Evolutionary conservation across 2,329 filamentous ascomycete species (phyloP), one percentile per base, ranked within the genome.

Genomic region (Coniochaeta sp.): DNA sequence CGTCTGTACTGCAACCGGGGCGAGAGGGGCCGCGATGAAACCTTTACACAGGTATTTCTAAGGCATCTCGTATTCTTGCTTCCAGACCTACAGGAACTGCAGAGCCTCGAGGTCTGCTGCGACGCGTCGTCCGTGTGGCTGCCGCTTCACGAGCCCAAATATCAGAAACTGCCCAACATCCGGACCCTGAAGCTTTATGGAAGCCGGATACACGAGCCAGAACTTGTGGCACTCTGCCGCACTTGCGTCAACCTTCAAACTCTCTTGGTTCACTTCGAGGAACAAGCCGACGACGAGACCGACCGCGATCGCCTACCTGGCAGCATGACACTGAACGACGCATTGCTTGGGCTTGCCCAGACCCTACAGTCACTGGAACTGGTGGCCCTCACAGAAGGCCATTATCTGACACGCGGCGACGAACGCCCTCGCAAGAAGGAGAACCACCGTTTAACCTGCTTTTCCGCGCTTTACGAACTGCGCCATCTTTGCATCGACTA

Each of bases 1-100:
- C 60, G 61, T 48, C 57, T 63, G 27, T 63, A 63, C 51, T 62
- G 60, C 53, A 56, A 63, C 49, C 35, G 60, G 14, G 59, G 60
- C 38, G 26, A 30, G 24, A 18, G 48, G 9, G 53, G 51, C 24
- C 60, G 61, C 40, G 55, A 57, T 6, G 20, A 52, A n/a, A 58
- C 57, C 6, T 54, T 58, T 12, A 54, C 60, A 3, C 59, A 55
- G 22, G 26, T 60, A 16, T 32, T 62, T 13, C 54, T 58, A 28
- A 56, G 61, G 48, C 53, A 55, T 35, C 55, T 56, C 33, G 51
- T 63, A n/a, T 40, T 50, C 13, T 33, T 16, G 30, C 50, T 62
- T 13, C 53, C 55, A 1, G 40, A 50, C 7, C 52, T 63, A 2
- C 53, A 32, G 3, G 51, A 53, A 4, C 45, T 63, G 31, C 55